Evolutionary conservation across 495 filamentous ascomycete species (phyloP), one percentile per base, ranked within the genome.

Genomic region (Niebla homalea): DNA sequence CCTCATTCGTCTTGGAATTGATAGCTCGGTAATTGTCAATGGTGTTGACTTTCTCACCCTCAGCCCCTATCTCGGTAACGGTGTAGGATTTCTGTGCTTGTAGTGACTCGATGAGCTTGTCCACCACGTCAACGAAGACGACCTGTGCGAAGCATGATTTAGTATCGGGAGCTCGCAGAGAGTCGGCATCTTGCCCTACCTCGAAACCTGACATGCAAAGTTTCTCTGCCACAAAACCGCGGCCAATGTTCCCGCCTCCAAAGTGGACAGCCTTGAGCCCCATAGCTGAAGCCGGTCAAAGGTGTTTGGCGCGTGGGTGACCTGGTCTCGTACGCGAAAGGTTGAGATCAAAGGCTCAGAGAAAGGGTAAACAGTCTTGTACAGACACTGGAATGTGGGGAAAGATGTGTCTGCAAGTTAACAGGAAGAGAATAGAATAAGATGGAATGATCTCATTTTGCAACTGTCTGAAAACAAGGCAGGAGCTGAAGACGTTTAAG

Each of bases 11-110:
- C 70, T 84, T 85, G 66, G 85, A 87, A 77, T 95, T 94, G 76
- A 96, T 87, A 66, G 92, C 92, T 40, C 88, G 84, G 72, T 90
- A 94, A 68, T 93, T 89, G 66, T 85, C 85, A 69, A 94, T 92
- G 59, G 70, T 81, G 65, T 85, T 85, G 59, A 79, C 81, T 44
- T 72, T 75, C 61, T 89, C 89, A 52, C 87, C 89, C 23, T 89
- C 83, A 37, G 80, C 74, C 58, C 88, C 89, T 63, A 97, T 85
- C 67, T 96, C 89, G 40, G 90, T 92, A 57, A 98, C 89, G 52
- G 81, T 77, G 77, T 97, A 98, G 6, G 77, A 81, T 43, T 77
- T 72, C 26, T 77, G 76, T 16, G 74, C 70, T 60, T 96, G 84
- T 29, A 98, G 74, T 16, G 74, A 60, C 37, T 83, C 70, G 67